Evolutionary conservation across 2,329 filamentous ascomycete genomes (phyloP).

Genomic region (Oidium heveae): DNA sequence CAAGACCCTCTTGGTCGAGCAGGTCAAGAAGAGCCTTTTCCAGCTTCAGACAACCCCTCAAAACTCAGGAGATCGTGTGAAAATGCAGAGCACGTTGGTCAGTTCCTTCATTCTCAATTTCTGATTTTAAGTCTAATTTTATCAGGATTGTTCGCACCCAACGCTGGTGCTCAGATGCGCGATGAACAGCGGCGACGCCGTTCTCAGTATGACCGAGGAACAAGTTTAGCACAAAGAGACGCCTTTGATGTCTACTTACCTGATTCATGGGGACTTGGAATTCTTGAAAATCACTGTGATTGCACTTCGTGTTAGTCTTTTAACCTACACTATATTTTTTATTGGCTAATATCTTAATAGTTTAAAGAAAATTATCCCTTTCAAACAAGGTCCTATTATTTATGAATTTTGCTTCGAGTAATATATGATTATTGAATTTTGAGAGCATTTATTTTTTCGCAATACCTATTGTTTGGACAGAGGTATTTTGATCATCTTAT

Average conservation of each 20-base stretch:
- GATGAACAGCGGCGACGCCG: conserved; percentile 47
- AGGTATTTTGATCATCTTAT: not conserved
- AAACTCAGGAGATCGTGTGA: conserved; percentile 76
- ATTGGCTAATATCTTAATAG: not conserved
- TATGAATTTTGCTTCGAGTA: not conserved
- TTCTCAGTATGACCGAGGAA: conserved; percentile 64
- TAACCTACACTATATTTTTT: not conserved
- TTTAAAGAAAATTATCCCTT: not conserved
- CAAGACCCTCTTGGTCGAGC: conserved; percentile 30
- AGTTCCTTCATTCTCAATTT: conserved; percentile 15
- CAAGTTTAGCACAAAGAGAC: conserved; percentile 31
- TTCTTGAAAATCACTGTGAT: not conserved
- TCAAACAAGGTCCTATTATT: not conserved
- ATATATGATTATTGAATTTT: not conserved
- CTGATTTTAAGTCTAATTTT: not conserved
- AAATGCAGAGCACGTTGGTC: conserved; percentile 64
- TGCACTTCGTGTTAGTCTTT: not conserved
- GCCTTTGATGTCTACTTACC: conserved; percentile 5
- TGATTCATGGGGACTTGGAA: not conserved
- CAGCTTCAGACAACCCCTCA: conserved; percentile 54
- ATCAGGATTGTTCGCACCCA: conserved; percentile 54
- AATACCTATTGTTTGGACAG: not conserved
- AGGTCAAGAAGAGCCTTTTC: conserved; percentile 53
- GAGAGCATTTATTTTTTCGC: not conserved
- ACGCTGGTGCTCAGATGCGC: conserved; percentile 44